These are phyloP conservation scores for Yamadazyma dendronema DNA, from an alignment of 1,139 yeast species.

Conservation along the genomic window DNA sequence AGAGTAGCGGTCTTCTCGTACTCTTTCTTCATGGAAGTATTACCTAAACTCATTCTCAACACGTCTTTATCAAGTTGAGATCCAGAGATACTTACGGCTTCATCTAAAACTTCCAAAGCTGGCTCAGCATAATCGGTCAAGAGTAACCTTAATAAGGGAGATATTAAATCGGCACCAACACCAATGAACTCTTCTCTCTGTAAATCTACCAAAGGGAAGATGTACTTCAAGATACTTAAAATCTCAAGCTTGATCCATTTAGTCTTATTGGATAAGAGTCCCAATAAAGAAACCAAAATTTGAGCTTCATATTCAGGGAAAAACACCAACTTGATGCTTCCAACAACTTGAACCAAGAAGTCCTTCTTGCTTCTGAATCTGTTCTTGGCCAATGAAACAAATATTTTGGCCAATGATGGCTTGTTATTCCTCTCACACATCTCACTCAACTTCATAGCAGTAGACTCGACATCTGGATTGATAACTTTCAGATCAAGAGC, in stretches of 20 bases:
- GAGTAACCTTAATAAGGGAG: conserved; percentile 80
- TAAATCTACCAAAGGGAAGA: conserved; percentile 77
- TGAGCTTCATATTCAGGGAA: conserved; percentile 78
- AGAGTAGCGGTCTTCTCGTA: conserved; percentile 84
- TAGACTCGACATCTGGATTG: conserved; percentile 49
- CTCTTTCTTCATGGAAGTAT: conserved; percentile 71
- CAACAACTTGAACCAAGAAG: conserved; percentile 76
- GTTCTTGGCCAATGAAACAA: conserved; percentile 72
- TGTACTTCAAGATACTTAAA: conserved; percentile 66
- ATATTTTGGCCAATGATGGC: conserved; percentile 65
- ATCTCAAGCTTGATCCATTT: conserved; percentile 82
- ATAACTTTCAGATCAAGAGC: conserved; percentile 63
- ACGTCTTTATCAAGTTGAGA: conserved; percentile 90
- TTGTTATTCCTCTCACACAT: conserved; percentile 62
- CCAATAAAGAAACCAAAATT: conserved; percentile 69
- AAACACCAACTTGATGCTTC: conserved; percentile 62
- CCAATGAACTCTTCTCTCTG: conserved; percentile 79
- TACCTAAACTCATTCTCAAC: conserved; percentile 87
- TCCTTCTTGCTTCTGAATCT: conserved; percentile 87
- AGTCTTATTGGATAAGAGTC: conserved; percentile 72
- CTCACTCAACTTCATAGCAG: conserved; percentile 56
- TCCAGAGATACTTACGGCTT: conserved; percentile 81
- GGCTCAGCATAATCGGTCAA: conserved; percentile 85
- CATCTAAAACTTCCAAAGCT: conserved; percentile 87
- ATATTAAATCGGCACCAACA: conserved; percentile 91